Base-by-base conservation (phyloP, 73 alveolate species). In the Tetrahymena borealis region DNA sequence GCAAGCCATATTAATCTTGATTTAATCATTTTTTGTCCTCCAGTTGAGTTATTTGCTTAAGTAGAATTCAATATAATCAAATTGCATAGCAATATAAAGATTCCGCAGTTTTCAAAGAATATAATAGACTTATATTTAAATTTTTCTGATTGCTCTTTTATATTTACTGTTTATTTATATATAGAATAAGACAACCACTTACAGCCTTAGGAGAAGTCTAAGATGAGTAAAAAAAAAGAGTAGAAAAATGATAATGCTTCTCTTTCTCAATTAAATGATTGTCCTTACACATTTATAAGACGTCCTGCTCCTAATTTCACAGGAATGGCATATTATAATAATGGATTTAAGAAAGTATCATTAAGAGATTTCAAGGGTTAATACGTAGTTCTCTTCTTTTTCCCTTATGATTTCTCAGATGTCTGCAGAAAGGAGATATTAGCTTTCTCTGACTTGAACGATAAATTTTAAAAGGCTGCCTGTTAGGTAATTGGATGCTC, bases 371-470 rank as follows among this genome's bases (percentile, higher is more conserved):
- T 94, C 95, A 94, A 93, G 91, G 99, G 98, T 78, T 96, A 97
- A 93, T 96, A 97, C 95, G 96, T 96, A 11, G 99, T 97, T 38
- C 95, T 97, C 39, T 97, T 97, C 97, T 96, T 96, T 96, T 97
- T 96, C 94, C 99, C 99, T 10, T 95, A 96, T 78, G 99, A 97
- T 85, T 97, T 97, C 95, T 96, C 99, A 41, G 97, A 96, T 91
- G 98, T 97, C 39, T 96, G 99, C 95, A 98, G 99, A 37, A 97
- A 98, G 32, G 99, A 97, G 94, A 96, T 97, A n/a, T 94, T 96
- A 38, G 97, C 96, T 35, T 96, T 94, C 96, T 91, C 96, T 35
- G 97, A 96, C 77, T 94, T 94, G 38, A 92, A 97, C 5, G 97
- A 94, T 28, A 97, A 97, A 90, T 97, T 97, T 94, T 95, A 96